Base-by-base conservation (phyloP, 2,329 filamentous ascomycete genomes). In the Aspergillus caelatus region DNA sequence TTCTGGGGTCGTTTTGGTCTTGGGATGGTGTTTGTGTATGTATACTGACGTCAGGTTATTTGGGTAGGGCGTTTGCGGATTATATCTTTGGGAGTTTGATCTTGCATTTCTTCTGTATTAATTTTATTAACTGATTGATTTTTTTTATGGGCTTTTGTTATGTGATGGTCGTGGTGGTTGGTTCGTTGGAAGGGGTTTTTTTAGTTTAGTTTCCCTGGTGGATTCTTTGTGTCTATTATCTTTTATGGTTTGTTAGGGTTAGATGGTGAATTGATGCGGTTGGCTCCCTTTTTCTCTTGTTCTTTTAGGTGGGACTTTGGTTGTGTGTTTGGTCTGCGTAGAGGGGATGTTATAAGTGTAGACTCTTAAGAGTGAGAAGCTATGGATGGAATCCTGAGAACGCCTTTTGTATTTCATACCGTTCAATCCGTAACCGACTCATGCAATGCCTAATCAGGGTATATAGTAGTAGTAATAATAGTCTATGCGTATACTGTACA, bases 101-200 rank as follows among this genome's bases (percentile, higher is more conserved):
- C 77, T 82, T 98, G 78, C 95, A 99, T 83, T 97, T 98, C 83
- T 99, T 99, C 85, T 97, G 94, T 81, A 89, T 98, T 78, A 99
- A 99, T 86, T 99, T 99, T 80, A 98, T 99, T 84, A 99, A 99
- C 86, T 99, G 71, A 60, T 54, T 53, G 58, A 36, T 57, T 12
- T 26, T 59, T 34, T 12, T n/a, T 52, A 14, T 57, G 53, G 12
- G 50, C 39, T 56, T 41, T 26, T 32, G 19, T 6, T 21, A 23
- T 54, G 41, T 6, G 26, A 32, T 62, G 69, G 62, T 59, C 28
- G 59, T 63, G 56, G 62, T 55, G 36, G 43, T 46, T 63, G n/a
- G 30, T 26, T 23, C 2, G 58, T 59, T 57, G 54, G 45, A 59
- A 30, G 34, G 60, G 60, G 41, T 2, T 2, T 23, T 30, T 30